Evolutionary conservation across 805 yeast genomes (phyloP), one percentile per base, ranked within the genome.

Genomic region (Spathaspora sp.): DNA sequence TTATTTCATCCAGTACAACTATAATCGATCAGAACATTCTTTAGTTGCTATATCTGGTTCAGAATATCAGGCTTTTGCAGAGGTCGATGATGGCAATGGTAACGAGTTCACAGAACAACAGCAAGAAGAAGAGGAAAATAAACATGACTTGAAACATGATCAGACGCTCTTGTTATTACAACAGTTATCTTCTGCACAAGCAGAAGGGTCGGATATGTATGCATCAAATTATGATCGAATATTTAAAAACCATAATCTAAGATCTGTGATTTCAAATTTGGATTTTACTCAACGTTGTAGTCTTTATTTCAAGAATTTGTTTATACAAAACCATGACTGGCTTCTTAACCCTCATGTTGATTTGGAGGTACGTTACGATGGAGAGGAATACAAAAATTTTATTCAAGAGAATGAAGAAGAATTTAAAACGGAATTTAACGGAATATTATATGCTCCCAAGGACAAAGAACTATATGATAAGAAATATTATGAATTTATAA

Each of bases 271-370:
- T 31, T 35, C 42, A 10, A 45, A 52, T 38, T 52, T 63, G 44
- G 49, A 70, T 4, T 59, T 71, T 19, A 56, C 60, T 3, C 66
- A 76, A 45, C 69, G 77, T 50, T 81, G 86, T 61, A 61, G 66
- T 42, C 53, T 66, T 4, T 81, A 78, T 56, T 81, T 81, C 58
- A 67, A 73, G 42, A 72, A 68, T 50, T 60, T 81, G 11, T 72
- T 70, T 56, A 57, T 60, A 19, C 42, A 51, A 11, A 63, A 78
- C 47, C 69, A 72, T 26, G 70, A 77, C 35, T 81, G 86, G 86
- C 66, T 63, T 48, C 52, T 76, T 10, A 56, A 72, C 42, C 77
- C 77, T 1, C 57, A 67, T 44, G 19, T 11, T 17, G 29, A 45
- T 35, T 45, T 28, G 40, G 47, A 45, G 6, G 17, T 45, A 19